Base-by-base conservation (phyloP, 345 rosid species). In the Passiflora organensis region DNA sequence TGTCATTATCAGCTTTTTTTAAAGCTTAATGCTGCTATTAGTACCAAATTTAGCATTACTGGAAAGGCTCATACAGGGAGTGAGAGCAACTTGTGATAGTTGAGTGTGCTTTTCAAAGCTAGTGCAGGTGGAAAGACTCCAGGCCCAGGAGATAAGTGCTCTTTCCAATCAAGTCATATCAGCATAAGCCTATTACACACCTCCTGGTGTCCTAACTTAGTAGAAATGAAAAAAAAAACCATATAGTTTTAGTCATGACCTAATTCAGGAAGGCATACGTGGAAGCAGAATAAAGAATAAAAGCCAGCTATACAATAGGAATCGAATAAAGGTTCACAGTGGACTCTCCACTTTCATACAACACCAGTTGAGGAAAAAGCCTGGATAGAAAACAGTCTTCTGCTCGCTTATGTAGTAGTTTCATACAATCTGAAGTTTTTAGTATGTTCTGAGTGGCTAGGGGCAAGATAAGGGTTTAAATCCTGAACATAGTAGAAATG, bases 301-400 rank as follows among this genome's bases (percentile, higher is more conserved):
- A n/a, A 32, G 43, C 17, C 10, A 15, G 13, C 21, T n/a, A 17
- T 8, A 54, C 14, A 28, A 28, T 28, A 28, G 34, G 8, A 28
- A 28, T 28, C 8, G 34, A 28, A 28, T 50, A n/a, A 18, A 32
- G 11, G 6, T 20, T n/a, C 25, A 21, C 44, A 23, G 43, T 66
- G 71, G 68, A 49, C 43, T 50, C 56, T 42, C 69, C 69, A 72
- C 76, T 67, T 50, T 10, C 5, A 43, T 43, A 56, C 32, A 55
- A 57, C 23, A 19, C 47, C 52, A 58, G 36, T n/a, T n/a, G n/a
- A n/a, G n/a, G n/a, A n/a, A n/a, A n/a, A n/a, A n/a, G n/a, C n/a
- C n/a, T n/a, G n/a, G n/a, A n/a, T n/a, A n/a, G n/a, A n/a, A n/a
- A n/a, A n/a, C n/a, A n/a, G n/a, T n/a, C n/a, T n/a, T n/a, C n/a